Base-by-base conservation (phyloP, 352 stramenopile genomes). In the Phytophthora colocasiae region DNA sequence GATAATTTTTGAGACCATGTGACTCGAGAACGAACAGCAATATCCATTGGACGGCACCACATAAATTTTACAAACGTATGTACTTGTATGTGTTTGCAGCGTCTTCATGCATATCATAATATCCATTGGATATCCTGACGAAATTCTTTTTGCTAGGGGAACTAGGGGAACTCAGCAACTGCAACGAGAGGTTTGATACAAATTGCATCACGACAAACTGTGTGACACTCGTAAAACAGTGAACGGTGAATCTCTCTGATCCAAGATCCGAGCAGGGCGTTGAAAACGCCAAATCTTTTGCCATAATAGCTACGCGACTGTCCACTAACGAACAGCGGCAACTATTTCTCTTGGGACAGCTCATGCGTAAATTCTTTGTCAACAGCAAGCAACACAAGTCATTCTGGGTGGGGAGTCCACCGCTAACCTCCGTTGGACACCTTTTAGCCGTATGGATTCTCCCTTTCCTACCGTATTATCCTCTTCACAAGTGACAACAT, bases 371-470 rank as follows among this genome's bases (percentile, higher is more conserved):
- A 36, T 36, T 14, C 31, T 31, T n/a, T 19, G 12, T 27, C 26
- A 58, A 38, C 48, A 11, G 41, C 58, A 48, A 63, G 63, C 51
- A 34, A 34, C 29, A 9, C 22, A 34, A 34, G 29, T 14, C 31
- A 11, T 10, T 36, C 31, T 36, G 1, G 27, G 3, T 11, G 2
- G 27, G 27, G 27, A 17, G 14, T n/a, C 27, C 10, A 29, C 19
- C 6, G 29, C 0, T 51, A 46, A 64, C 11, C 10, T 17, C 29
- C 62, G 62, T 69, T 53, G 41, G 62, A 65, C 62, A 40, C 44
- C 4, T 22, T 22, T 19, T 19, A 19, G 19, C 19, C 19, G 19
- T 19, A 19, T 70, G 62, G 55, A 66, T 70, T 66, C 58, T 70
- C 32, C n/a, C 6, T 2, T 15, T 41, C 1, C 8, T 32, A 69